These are phyloP conservation scores for Solanum chaucha DNA, from an alignment of 257 asterid genomes.

Conservation along the genomic window DNA sequence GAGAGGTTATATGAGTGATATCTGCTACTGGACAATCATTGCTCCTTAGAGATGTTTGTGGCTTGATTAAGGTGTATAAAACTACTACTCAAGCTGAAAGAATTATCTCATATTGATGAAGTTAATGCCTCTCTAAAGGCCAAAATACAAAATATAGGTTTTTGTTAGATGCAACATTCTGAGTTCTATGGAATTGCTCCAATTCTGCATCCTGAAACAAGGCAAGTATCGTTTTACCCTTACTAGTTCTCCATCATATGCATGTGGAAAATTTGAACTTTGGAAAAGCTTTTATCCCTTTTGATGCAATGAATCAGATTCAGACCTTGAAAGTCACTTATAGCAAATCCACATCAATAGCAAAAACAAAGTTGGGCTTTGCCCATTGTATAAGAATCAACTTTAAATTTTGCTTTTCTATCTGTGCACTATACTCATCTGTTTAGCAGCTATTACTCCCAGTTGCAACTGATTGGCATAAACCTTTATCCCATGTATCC, in stretches of 20 bases:
- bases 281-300: not conserved
- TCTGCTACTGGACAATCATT: not conserved
- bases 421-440: not conserved
- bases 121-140: not conserved
- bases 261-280: not conserved
- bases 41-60: not conserved
- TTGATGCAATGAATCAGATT: not conserved
- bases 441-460: not conserved
- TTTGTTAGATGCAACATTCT: not conserved
- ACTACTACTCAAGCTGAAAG: not conserved
- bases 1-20: not conserved
- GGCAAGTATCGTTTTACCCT: not conserved
- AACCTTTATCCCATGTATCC: constrained; percentile 21
- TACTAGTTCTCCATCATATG: not conserved
- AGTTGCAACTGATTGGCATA: not conserved
- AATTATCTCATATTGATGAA: not conserved
- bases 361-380: not conserved
- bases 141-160: not conserved
- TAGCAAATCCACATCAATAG: not conserved
- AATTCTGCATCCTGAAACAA: not conserved
- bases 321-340: not conserved
- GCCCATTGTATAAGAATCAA: not conserved
- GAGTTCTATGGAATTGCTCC: not conserved
- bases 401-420: not conserved
- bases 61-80: not conserved